phyloP scores from a whole-genome alignment of 2,329 filamentous ascomycete species.

The Beauveria medogensis region DNA sequence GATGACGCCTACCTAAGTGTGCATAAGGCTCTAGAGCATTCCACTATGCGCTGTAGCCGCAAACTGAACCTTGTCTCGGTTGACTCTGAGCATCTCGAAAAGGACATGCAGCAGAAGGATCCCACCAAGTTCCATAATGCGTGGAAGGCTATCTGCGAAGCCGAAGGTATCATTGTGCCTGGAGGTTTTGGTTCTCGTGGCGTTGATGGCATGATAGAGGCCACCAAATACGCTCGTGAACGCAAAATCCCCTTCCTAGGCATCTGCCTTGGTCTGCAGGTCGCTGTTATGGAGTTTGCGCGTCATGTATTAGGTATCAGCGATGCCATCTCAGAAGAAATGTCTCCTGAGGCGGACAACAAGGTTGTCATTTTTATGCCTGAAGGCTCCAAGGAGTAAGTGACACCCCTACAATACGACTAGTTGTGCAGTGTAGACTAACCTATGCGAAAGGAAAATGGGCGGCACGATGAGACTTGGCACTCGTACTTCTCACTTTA shows the following conservation, averaged over 20 bases:
- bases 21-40: conserved; percentile 81
- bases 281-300: conserved; percentile 84
- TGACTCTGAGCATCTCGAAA: conserved; percentile 77
- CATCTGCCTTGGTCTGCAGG: conserved; percentile 87
- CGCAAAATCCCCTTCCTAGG: conserved; percentile 77
- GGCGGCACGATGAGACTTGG: conserved; percentile 86
- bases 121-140: conserved; percentile 75
- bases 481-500: conserved; percentile 65
- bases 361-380: conserved; percentile 87
- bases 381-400: conserved; percentile 42
- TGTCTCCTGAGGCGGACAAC: conserved; percentile 49
- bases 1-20: conserved; percentile 83
- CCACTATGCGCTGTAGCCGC: conserved; percentile 74
- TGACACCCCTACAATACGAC: no score
- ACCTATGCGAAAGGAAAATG: conserved; percentile 33
- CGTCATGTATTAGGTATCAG: conserved; percentile 62
- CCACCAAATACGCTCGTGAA: conserved; percentile 78
- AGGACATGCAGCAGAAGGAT: conserved; percentile 48
- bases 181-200: conserved; percentile 77
- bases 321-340: conserved; percentile 48
- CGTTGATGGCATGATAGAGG: conserved; percentile 82
- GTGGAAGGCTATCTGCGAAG: conserved; percentile 71
- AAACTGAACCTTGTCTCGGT: conserved; percentile 79
- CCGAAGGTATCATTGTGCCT: conserved; percentile 51
- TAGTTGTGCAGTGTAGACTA: no score